phyloP scores from a whole-genome alignment of 2,329 filamentous ascomycete species.

The Aureobasidium sp. region DNA sequence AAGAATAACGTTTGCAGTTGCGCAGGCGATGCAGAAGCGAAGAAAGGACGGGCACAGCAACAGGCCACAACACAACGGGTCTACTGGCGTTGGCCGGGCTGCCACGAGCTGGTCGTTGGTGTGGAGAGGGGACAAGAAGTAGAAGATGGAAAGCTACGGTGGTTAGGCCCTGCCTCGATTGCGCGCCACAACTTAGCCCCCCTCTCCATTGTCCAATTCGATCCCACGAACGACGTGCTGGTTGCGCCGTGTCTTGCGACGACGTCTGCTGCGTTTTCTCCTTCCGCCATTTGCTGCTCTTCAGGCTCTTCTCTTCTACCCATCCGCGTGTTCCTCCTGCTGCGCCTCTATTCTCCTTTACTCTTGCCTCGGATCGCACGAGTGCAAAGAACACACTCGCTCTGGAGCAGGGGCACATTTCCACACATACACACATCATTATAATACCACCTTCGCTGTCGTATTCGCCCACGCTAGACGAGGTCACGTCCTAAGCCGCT shows the following conservation, averaged over 20 bases:
- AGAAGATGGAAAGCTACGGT: not conserved
- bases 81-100: slow-evolving; percentile 13
- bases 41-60: not conserved
- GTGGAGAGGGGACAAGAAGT: slow-evolving; percentile 5
- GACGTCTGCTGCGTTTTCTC: not conserved
- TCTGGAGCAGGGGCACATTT: slow-evolving; percentile 6
- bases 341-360: slow-evolving; percentile 3
- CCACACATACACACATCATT: not conserved
- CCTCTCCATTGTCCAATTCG: slow-evolving; percentile 4
- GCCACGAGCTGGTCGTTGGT: slow-evolving; percentile 13
- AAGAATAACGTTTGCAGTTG: slow-evolving; percentile 1
- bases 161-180: slow-evolving; percentile 8
- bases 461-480: not conserved
- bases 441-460: not conserved
- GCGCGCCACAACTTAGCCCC: slow-evolving; percentile 6
- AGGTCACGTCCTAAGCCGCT: not conserved
- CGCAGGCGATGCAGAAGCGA: slow-evolving; percentile 9
- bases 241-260: slow-evolving; percentile 12
- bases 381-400: slow-evolving; percentile 5
- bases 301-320: not conserved
- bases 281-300: not conserved
- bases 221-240: slow-evolving; percentile 10
- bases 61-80: not conserved
- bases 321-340: not conserved
- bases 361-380: not conserved